Percentiles rank a stretch among this genome's conserved stretches.
phyloP scores from a whole-genome alignment of 768 basidiomycete species.

The Kwoniella shandongensis region DNA sequence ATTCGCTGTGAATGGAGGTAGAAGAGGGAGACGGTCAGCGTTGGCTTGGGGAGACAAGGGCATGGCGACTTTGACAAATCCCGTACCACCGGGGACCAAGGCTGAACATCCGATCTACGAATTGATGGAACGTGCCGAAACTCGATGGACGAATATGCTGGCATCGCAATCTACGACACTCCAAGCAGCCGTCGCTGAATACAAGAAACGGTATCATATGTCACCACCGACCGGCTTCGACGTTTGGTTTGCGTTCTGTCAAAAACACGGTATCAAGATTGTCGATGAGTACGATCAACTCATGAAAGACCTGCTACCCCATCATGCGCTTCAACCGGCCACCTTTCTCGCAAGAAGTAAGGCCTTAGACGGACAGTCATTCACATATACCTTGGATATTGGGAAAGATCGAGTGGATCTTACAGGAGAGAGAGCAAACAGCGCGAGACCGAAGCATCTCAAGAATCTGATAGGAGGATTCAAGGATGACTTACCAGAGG shows the following conservation, averaged over 20 bases:
- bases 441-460: constrained; percentile 37
- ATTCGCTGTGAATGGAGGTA: constrained; percentile 39
- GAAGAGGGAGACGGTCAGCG: constrained; percentile 27
- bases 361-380: constrained; percentile 30
- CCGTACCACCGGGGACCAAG: background rate
- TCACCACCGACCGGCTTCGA: constrained; percentile 88
- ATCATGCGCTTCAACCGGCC: constrained; percentile 43
- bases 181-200: constrained; percentile 73
- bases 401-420: constrained; percentile 21
- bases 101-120: constrained; percentile 53
- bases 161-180: constrained; percentile 76
- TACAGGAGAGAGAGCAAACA: constrained; percentile 28
- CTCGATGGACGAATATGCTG: constrained; percentile 35
- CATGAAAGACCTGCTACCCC: constrained; percentile 46
- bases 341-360: constrained; percentile 35
- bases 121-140: constrained; percentile 49
- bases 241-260: constrained; percentile 64
- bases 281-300: constrained; percentile 50
- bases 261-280: constrained; percentile 44
- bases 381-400: constrained; percentile 46
- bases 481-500: constrained; percentile 37
- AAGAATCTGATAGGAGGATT: constrained; percentile 44
- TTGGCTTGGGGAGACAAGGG: constrained; percentile 35
- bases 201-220: constrained; percentile 71
- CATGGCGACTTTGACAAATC: constrained; percentile 26